Base-by-base conservation (phyloP, 768 basidiomycete species). In the Lactarius quietus region DNA sequence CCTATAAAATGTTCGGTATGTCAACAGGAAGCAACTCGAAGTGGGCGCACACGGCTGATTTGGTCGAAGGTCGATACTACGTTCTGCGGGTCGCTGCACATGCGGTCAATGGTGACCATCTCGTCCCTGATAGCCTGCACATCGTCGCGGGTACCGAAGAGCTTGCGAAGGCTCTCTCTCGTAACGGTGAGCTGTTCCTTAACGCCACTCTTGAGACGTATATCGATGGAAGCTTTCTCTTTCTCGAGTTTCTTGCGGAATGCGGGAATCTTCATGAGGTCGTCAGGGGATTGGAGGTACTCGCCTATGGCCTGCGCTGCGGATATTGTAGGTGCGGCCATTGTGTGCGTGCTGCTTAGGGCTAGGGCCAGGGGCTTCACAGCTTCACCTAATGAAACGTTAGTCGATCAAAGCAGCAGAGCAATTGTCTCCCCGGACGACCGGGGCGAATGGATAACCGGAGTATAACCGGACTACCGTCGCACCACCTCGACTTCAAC, bases 211-310 rank as follows among this genome's bases (percentile, higher is more conserved):
- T 94, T 90, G 55, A 98, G 85, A 72, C 94, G 84, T 4, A 89
- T 87, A 72, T 97, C 93, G 66, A 98, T 91, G 10, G 93, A 92
- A 0, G 93, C 87, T 77, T 97, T 96, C 77, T 98, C 96, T 76
- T 98, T 98, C 76, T 95, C 89, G 52, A 98, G 83, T 72, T 95
- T 95, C 80, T 95, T 96, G 68, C 93, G 85, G 73, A 93, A 93
- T 0, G 93, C 85, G 1, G 85, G 82, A 38, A 98, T 85, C 76
- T 97, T 97, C 69, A 86, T 79, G 62, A 98, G 89, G 77, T 97
- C 95, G 72, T 96, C 94, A 1, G 95, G 95, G 26, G 92, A 91
- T 71, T 95, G 93, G 10, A 97, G 83, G 72, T 93, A 89, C 78
- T 96, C 94, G 65, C 92, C 90, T 57, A 93, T 84, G 38, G 90